These are phyloP conservation scores for Endoconidiophora polonica DNA, from an alignment of 2,329 filamentous ascomycete genomes.

Conservation along the genomic window DNA sequence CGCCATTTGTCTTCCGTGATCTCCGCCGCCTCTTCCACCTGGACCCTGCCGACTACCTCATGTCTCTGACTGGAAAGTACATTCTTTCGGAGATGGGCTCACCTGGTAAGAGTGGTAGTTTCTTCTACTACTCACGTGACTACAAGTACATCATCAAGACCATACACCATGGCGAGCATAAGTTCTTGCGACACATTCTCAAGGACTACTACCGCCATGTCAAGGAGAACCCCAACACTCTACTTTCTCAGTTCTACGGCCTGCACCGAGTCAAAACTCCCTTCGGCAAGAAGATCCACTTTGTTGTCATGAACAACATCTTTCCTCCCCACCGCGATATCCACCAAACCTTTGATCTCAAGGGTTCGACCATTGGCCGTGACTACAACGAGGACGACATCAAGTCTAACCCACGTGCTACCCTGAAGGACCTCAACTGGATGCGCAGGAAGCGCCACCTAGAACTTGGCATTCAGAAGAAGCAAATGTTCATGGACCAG, in stretches of 20 bases:
- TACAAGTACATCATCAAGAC: conserved; percentile 99
- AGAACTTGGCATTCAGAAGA: conserved; percentile 79
- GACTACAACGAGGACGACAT: conserved; percentile 82
- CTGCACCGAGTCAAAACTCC: conserved; percentile 96
- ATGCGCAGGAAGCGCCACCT: conserved; percentile 68
- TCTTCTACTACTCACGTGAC: conserved; percentile 98
- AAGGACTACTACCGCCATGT: conserved; percentile 92
- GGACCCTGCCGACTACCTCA: conserved; percentile 92
- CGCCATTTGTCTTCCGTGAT: conserved; percentile 97
- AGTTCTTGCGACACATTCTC: conserved; percentile 66
- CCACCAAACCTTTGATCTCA: conserved; percentile 90
- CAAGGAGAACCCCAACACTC: conserved; percentile 81
- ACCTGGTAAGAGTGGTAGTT: conserved; percentile 94
- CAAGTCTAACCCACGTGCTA: conserved; percentile 76
- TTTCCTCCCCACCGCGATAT: conserved; percentile 96
- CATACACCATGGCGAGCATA: conserved; percentile 89
- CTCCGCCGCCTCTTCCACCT: conserved; percentile 74
- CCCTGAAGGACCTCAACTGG: conserved; percentile 95
- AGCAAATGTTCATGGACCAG: conserved; percentile 74
- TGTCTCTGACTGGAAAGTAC: conserved; percentile 97
- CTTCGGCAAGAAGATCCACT: conserved; percentile 95
- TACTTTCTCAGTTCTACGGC: conserved; percentile 95
- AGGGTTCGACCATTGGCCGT: conserved; percentile 86
- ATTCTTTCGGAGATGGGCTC: conserved; percentile 94
- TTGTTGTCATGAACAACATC: conserved; percentile 99